Evolutionary conservation across 148 eudicot species (phyloP).

Genomic region (Rhododendron mucronatum): DNA sequence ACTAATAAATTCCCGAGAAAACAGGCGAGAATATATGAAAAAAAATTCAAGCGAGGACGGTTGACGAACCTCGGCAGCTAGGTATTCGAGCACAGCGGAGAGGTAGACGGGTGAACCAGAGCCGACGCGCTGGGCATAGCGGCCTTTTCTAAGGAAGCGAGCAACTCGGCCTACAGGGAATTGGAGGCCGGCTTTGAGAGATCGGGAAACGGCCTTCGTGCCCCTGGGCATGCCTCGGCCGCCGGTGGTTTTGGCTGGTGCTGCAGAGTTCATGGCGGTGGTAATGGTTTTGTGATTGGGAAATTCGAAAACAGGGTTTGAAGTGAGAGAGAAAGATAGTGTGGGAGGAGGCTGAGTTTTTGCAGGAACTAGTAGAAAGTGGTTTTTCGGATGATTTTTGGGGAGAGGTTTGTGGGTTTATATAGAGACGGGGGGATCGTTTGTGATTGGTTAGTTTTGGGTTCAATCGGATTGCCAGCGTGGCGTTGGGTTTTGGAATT

Average conservation of each 20-base stretch:
- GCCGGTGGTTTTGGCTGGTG: constrained; percentile 11
- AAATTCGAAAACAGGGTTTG: not conserved
- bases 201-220: constrained; percentile 29
- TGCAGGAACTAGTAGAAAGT: too few species aligned
- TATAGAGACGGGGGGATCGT: constrained; percentile 2
- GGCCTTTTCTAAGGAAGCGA: constrained; percentile 34
- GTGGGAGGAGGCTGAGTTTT: not conserved
- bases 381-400: not conserved
- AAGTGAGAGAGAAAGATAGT: not conserved
- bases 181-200: constrained; percentile 39
- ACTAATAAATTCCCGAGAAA: too few species aligned
- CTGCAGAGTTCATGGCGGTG: constrained; percentile 6
- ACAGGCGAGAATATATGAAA: too few species aligned
- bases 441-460: constrained; percentile 16
- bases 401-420: not conserved
- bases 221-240: constrained; percentile 28
- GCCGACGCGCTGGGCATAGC: constrained; percentile 44
- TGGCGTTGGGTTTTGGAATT: not conserved
- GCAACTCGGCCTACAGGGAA: constrained; percentile 47
- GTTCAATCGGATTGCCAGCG: constrained; percentile 27
- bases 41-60: too few species aligned
- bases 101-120: constrained; percentile 46
- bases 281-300: not conserved
- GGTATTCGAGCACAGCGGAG: constrained; percentile 45
- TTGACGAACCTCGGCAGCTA: constrained; percentile 35